Conservation (phyloP, 2,329 filamentous ascomycete genomes). For the Tolypocladium ovalisporum region DNA sequence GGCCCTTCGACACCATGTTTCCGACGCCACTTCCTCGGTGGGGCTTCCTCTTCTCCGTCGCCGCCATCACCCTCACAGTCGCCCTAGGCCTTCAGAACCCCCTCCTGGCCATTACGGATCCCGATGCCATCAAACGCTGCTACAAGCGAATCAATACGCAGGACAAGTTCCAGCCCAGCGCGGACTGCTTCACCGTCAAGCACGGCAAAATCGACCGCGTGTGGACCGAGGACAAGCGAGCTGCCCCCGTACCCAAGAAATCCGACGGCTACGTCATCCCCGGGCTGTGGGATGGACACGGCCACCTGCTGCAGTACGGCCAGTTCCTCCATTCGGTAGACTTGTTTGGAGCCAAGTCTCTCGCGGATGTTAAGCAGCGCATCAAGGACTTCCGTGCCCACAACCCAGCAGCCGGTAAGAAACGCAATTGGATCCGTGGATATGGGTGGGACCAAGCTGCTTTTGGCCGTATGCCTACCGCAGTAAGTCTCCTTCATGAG, state of each 20-base stretch:
- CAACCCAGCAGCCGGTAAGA: constrained; percentile 40
- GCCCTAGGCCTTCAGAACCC: constrained; percentile 10
- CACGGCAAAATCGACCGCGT: constrained; percentile 41
- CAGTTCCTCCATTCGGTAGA: constrained; percentile 57
- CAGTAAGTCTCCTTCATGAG: constrained; percentile 44
- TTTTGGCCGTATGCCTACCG: constrained; percentile 54
- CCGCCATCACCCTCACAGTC: constrained; percentile 20
- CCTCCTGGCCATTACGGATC: neutral
- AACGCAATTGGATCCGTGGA: constrained; percentile 51
- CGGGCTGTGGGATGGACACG: constrained; percentile 61
- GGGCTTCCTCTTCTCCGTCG: constrained; percentile 17
- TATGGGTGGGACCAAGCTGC: constrained; percentile 62
- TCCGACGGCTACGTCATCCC: constrained; percentile 47
- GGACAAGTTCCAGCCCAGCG: constrained; percentile 21
- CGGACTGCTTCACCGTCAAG: constrained; percentile 45
- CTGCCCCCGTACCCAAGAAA: no score
- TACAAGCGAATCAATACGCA: constrained; percentile 28
- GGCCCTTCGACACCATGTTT: neutral
- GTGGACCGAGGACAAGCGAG: constrained; percentile 23
- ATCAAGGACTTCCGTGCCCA: constrained; percentile 38
- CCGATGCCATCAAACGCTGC: constrained; percentile 20
- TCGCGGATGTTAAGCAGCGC: constrained; percentile 41
- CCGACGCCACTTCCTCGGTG: constrained; percentile 13
- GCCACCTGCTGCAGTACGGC: constrained; percentile 54
- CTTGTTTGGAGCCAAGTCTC: constrained; percentile 46